Percentiles rank a stretch among this genome's conserved stretches.
phyloP scores from a whole-genome alignment of 1,284 basidiomycete genomes.

The Hemileia vastatrix region DNA sequence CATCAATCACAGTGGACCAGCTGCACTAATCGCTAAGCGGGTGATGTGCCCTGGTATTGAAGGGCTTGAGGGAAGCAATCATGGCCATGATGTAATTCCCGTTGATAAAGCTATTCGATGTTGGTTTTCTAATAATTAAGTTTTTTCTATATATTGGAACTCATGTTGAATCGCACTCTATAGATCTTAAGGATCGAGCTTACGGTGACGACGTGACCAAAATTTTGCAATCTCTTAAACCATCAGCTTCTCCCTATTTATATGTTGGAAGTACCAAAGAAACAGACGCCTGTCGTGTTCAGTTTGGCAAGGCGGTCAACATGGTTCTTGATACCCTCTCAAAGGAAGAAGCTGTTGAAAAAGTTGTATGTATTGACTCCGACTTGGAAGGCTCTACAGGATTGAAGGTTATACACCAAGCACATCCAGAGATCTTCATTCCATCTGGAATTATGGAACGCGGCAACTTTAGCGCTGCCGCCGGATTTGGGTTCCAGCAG shows the following conservation, averaged over 20 bases:
- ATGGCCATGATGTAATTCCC: slow-evolving; percentile 60
- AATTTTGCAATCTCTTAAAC: slow-evolving; percentile 60
- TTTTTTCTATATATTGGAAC: background rate
- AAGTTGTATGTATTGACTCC: slow-evolving; percentile 75
- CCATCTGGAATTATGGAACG: slow-evolving; percentile 74
- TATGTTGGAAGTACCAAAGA: slow-evolving; percentile 63
- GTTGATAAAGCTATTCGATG: slow-evolving; percentile 21
- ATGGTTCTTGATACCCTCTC: slow-evolving; percentile 60
- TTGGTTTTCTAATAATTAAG: background rate
- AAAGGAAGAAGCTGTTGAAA: slow-evolving; percentile 65
- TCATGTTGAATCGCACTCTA: slow-evolving; percentile 62
- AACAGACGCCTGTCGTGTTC: slow-evolving; percentile 63
- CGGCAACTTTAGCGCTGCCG: slow-evolving; percentile 70
- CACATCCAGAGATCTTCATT: slow-evolving; percentile 73
- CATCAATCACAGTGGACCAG: slow-evolving; percentile 59
- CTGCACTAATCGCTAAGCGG: slow-evolving; percentile 65
- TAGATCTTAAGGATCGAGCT: slow-evolving; percentile 60
- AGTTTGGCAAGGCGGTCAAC: slow-evolving; percentile 73
- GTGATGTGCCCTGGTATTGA: slow-evolving; percentile 68
- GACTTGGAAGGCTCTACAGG: slow-evolving; percentile 78
- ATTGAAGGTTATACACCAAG: slow-evolving; percentile 70
- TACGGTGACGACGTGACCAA: slow-evolving; percentile 52
- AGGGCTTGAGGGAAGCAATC: slow-evolving; percentile 63
- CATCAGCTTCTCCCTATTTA: slow-evolving; percentile 53
- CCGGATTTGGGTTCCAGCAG: slow-evolving; percentile 60